These are phyloP conservation scores for Chaetomium strumarium DNA, from an alignment of 2,329 filamentous ascomycete genomes.

Conservation along the genomic window DNA sequence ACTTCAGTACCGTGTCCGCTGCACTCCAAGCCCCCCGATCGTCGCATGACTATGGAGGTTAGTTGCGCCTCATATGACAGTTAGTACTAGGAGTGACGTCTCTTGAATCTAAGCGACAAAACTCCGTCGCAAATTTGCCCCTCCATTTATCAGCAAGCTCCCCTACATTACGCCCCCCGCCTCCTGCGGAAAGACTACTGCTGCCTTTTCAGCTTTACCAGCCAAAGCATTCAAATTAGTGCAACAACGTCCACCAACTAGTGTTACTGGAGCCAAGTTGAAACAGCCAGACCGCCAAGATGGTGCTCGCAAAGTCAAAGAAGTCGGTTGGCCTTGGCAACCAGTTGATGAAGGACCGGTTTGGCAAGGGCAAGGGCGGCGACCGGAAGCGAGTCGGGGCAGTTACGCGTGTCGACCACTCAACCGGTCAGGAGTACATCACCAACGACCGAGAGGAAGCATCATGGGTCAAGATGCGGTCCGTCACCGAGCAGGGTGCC, in stretches of 20 bases:
- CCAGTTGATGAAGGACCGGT: slow-evolving; percentile 96
- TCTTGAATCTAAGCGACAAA: too few species aligned
- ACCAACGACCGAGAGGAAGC: slow-evolving; percentile 88
- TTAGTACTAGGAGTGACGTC: too few species aligned
- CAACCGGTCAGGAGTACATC: slow-evolving; percentile 83
- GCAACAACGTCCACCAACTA: neutral
- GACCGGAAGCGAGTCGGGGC: slow-evolving; percentile 66
- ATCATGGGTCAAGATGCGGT: slow-evolving; percentile 98
- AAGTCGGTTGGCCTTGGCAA: slow-evolving; percentile 93
- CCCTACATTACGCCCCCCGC: slow-evolving; percentile 16
- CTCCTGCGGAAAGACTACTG: neutral
- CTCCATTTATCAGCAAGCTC: slow-evolving; percentile 34
- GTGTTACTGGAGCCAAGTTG: neutral
- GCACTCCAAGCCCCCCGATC: too few species aligned
- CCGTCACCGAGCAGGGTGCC: slow-evolving; percentile 92
- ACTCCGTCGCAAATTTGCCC: slow-evolving; percentile 44
- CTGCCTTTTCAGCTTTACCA: slow-evolving; percentile 2
- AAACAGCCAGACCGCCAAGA: slow-evolving; percentile 31
- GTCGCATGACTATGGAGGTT: too few species aligned
- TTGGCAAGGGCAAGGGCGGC: slow-evolving; percentile 83
- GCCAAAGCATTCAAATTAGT: slow-evolving; percentile 6
- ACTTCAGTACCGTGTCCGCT: too few species aligned
- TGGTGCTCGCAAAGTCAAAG: slow-evolving; percentile 79
- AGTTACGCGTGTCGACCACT: slow-evolving; percentile 65
- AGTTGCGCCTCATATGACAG: too few species aligned